Percentiles rank a stretch among this genome's conserved stretches.
Evolutionary conservation across 2,329 filamentous ascomycete genomes (phyloP).

Genomic region (Neospermospora avenae): DNA sequence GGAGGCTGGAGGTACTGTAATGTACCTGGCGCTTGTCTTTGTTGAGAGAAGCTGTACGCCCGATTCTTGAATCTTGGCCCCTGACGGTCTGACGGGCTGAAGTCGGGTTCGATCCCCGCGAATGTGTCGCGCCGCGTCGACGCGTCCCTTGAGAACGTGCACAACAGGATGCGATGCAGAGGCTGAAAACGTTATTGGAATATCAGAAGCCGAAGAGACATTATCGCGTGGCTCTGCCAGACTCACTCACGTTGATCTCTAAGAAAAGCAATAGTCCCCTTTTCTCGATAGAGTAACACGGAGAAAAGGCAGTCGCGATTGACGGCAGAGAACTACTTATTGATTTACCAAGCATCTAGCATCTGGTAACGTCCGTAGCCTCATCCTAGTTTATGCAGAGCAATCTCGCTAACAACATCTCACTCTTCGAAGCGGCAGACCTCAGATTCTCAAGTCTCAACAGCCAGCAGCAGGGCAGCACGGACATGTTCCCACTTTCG

Average conservation of each 20-base stretch:
- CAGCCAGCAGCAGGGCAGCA: neutral
- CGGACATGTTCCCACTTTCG: neutral
- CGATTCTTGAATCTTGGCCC: neutral
- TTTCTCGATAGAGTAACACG: neutral
- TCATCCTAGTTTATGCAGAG: conserved; percentile 8
- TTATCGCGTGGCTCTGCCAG: neutral
- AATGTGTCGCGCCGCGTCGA: neutral
- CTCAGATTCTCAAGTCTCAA: neutral
- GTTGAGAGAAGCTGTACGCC: neutral
- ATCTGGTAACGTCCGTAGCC: conserved; percentile 5
- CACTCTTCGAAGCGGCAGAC: conserved; percentile 1
- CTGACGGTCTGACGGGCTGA: neutral
- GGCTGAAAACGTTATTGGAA: neutral
- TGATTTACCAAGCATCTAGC: neutral
- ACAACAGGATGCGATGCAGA: neutral
- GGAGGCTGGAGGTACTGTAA: too few species aligned
- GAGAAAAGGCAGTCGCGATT: neutral
- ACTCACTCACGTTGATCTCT: neutral
- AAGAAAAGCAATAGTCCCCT: conserved; percentile 1
- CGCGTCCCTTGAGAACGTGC: neutral
- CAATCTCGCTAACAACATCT: conserved; percentile 1
- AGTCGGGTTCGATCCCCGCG: neutral
- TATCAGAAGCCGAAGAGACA: neutral
- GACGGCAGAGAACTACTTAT: conserved; percentile 2
- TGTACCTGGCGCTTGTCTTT: conserved; percentile 5